Evolutionary conservation across 2,329 filamentous ascomycete species (phyloP).

Genomic region (Trichoderma cornu-damae): DNA sequence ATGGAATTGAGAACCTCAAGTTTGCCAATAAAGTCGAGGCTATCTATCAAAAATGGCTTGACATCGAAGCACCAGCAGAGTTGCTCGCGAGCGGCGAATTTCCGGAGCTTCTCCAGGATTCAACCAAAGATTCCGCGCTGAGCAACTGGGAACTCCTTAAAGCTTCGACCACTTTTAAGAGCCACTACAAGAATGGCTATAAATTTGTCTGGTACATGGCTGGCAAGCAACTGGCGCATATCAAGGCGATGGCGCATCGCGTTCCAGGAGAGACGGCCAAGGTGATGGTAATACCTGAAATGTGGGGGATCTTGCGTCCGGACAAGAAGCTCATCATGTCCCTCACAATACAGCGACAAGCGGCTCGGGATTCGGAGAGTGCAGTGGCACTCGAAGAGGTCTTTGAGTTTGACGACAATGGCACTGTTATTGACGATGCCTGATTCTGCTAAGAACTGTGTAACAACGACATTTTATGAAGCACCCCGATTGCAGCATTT

Average conservation of each 20-base stretch:
- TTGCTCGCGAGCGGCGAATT: constrained; percentile 20
- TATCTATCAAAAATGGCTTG: constrained; percentile 39
- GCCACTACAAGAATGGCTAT: constrained; percentile 27
- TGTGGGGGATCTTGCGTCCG: constrained; percentile 36
- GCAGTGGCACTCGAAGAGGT: constrained; percentile 27
- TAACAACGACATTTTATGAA: neutral
- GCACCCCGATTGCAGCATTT: neutral
- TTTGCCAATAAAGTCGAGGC: constrained; percentile 30
- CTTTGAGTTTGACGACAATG: constrained; percentile 28
- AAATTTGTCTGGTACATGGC: constrained; percentile 45
- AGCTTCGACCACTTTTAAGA: constrained; percentile 45
- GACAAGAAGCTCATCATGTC: constrained; percentile 31
- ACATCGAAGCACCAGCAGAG: constrained; percentile 35
- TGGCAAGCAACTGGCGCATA: constrained; percentile 43
- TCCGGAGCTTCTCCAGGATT: constrained; percentile 27
- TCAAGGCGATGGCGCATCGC: constrained; percentile 38
- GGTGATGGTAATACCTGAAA: constrained; percentile 33
- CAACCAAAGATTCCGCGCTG: constrained; percentile 25
- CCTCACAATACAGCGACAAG: constrained; percentile 21
- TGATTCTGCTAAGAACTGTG: constrained; percentile 11
- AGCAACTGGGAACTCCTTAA: constrained; percentile 47
- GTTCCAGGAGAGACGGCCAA: constrained; percentile 17
- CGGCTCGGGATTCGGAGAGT: constrained; percentile 24
- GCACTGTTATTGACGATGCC: constrained; percentile 29
- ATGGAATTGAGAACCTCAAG: constrained; percentile 19